Percentiles rank a stretch among this genome's conserved stretches.
Evolutionary conservation across 2,329 filamentous ascomycete species (phyloP).

Genomic region (Fusarium multiceps): DNA sequence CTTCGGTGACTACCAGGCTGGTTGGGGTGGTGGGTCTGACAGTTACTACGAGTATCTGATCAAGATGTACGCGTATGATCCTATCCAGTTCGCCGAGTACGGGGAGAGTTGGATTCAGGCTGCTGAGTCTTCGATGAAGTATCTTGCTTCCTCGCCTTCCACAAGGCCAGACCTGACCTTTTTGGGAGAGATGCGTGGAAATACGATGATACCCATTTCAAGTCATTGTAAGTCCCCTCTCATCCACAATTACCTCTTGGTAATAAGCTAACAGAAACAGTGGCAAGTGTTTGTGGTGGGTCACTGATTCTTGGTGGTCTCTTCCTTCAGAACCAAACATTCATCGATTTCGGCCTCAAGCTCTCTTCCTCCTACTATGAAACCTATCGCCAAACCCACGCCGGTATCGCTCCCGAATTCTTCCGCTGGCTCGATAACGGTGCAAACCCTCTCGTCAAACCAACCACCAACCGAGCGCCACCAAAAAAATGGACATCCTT

Average conservation of each 20-base stretch:
- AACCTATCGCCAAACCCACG: conserved; percentile 30
- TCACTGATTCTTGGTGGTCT: neutral
- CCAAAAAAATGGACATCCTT: conserved; percentile 19
- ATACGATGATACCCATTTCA: neutral
- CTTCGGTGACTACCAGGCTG: conserved; percentile 36
- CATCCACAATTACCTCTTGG: no score
- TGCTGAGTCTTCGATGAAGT: conserved; percentile 1
- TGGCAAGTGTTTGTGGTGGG: conserved; percentile 13
- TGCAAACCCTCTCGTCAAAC: conserved; percentile 11
- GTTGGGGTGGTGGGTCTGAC: conserved; percentile 37
- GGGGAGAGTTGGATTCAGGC: conserved; percentile 4
- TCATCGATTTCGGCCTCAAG: conserved; percentile 5
- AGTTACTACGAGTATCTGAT: conserved; percentile 41
- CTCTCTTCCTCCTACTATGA: conserved; percentile 5
- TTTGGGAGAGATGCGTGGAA: conserved; percentile 3
- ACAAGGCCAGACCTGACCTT: conserved; percentile 4
- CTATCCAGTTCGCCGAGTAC: conserved; percentile 15
- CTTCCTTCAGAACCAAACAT: neutral
- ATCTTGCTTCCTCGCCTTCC: conserved; percentile 9
- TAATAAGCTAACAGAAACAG: no score
- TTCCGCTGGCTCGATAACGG: conserved; percentile 39
- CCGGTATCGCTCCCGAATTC: conserved; percentile 27
- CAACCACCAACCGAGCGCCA: conserved; percentile 17
- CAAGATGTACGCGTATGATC: conserved; percentile 41
- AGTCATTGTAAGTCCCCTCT: conserved; percentile 20